Evolutionary conservation across 768 basidiomycete species (phyloP).

Genomic region (Gautieria morchelliformis): DNA sequence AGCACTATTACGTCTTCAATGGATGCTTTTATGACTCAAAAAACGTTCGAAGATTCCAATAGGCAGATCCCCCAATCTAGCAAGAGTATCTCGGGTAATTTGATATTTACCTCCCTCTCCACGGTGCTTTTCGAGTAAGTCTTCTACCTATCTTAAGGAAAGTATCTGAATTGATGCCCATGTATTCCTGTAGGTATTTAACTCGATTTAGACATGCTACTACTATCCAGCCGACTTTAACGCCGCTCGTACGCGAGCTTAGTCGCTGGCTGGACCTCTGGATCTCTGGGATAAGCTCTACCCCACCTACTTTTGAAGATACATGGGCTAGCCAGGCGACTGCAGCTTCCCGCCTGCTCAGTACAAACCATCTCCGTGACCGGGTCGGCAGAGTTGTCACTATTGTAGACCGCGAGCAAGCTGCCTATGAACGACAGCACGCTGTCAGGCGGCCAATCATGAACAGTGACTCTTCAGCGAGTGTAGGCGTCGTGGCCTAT

Average conservation of each 20-base stretch:
- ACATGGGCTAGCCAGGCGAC: constrained; percentile 22
- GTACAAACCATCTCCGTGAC: constrained; percentile 25
- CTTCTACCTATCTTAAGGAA: too few species aligned
- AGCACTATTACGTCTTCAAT: constrained; percentile 33
- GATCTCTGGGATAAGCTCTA: constrained; percentile 29
- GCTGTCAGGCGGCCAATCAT: constrained; percentile 7
- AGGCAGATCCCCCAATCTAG: neutral
- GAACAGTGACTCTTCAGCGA: constrained; percentile 2
- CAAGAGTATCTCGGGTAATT: constrained; percentile 24
- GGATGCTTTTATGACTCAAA: constrained; percentile 19
- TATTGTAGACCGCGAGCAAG: constrained; percentile 44
- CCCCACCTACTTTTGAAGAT: constrained; percentile 37
- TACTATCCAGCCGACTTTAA: constrained; percentile 35
- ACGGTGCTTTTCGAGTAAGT: constrained; percentile 45
- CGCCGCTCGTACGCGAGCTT: constrained; percentile 32
- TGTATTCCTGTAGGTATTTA: constrained; percentile 31
- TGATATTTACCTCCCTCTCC: constrained; percentile 37
- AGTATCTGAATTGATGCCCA: neutral
- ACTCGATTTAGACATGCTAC: constrained; percentile 50
- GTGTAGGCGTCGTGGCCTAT: constrained; percentile 31
- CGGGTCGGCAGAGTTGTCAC: constrained; percentile 22
- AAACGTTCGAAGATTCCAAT: constrained; percentile 25
- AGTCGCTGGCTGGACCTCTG: constrained; percentile 38
- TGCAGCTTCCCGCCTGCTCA: constrained; percentile 26
- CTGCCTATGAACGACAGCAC: constrained; percentile 14